Evolutionary conservation across 2,329 filamentous ascomycete species (phyloP), one percentile per base, ranked within the genome.

Genomic region (Diaporthe sp.): DNA sequence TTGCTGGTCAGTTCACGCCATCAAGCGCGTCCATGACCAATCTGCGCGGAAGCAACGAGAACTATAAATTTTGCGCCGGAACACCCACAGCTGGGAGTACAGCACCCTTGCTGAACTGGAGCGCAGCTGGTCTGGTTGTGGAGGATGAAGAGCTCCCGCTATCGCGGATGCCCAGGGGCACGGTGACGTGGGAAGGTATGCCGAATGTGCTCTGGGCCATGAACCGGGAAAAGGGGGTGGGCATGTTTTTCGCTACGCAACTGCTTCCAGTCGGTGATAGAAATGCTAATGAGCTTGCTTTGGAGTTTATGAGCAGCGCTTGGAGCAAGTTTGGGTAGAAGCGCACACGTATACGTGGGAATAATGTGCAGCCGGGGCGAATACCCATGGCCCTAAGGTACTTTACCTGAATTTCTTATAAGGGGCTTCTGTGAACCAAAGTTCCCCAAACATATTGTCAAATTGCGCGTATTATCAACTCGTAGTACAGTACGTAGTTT

Each of bases 91-190:
- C 42, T n/a, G 61, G 37, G 25, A 65, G 42, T 46, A 19, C 6
- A 13, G 42, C 10, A 22, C 61, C 42, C 9, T 22, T 34, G 25
- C 25, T 65, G 39, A 65, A 65, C 31, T 65, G 61, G 61, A 65
- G 61, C 61, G 61, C 42, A 46, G 42, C 42, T 44, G 59, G 59
- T 62, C 59, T 62, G 59, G 59, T 62, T 10, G 59, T 62, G 39
- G 59, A 44, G 37, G 39, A 62, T 17, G 59, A 62, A 31, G 39
- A 62, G 59, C 34, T 62, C 22, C 59, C 37, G n/a, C 39, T 44
- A 31, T 62, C 37, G 37, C 37, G 39, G 19, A 62, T 62, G 39
- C 59, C 59, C 39, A 44, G 42, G 59, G 59, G 37, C 15, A 62
- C 59, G 15, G 59, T 62, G 13, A 62, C 37, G 8, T 44, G 37